Evolutionary conservation across 495 filamentous ascomycete species (phyloP), one percentile per base, ranked within the genome.

Genomic region (Podospora pseudopauciseta): DNA sequence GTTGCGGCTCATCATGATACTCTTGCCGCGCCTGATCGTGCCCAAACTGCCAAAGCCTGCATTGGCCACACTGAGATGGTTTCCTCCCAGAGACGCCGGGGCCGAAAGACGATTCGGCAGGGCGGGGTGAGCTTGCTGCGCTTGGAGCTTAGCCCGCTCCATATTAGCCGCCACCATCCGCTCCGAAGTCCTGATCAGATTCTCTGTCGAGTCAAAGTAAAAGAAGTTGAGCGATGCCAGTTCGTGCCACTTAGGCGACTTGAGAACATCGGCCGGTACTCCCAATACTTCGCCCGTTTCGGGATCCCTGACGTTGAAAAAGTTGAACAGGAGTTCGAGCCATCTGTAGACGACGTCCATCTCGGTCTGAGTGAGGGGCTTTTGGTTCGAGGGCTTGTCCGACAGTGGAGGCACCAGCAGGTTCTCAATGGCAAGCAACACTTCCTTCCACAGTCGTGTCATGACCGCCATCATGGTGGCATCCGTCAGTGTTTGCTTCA

Each of bases 381-480:
- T 89, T 73, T 99, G 96, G 68, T 87, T 86, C 3, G 94, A 97
- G 11, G 89, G 92, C 74, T 99, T 98, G 77, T 99, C 96, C 5
- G 94, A 97, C 11, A 99, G 82, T 9, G 96, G 95, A 56, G 96
- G 96, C 2, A 99, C 94, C 58, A 99, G 84, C 4, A 99, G 83
- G 16, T 86, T 85, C 79, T 99, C 96, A 67, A 98, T 90, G 1
- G 94, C 96, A 39, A 91, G 87, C 4, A 99, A 84, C 11, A 97
- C 93, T 78, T 97, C 96, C 77, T 99, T 99, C 96, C 96, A 99
- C 16, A 99, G 79, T 54, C 96, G 88, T 27, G 92, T 95, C 96
- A 99, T 99, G 67, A 99, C 94, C 78, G 93, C 91, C 67, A 91
- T 86, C 95, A 99, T 97, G 59, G 96, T 94, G 63, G 92, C 87